A percentile compares a stretch with the other conserved stretches of the same genome.
Conservation (phyloP, 139 green algal species). For the Chlamydomonas sp. region DNA sequence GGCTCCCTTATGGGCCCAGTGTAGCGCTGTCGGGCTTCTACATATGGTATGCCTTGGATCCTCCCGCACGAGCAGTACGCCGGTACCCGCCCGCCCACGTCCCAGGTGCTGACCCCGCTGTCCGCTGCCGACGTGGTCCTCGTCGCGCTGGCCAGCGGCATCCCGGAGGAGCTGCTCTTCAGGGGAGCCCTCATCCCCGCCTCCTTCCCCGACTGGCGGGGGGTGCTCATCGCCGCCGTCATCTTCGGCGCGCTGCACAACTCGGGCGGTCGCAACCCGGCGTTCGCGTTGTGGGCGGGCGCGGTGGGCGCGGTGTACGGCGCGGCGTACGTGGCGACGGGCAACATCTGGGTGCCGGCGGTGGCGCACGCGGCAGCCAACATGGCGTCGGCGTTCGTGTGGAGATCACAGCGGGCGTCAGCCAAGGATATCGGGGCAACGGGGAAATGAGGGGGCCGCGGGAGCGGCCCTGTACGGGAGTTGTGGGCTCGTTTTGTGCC, state of each 20-base stretch:
- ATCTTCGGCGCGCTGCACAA: slow-evolving; percentile 85
- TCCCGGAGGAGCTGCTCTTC: slow-evolving; percentile 86
- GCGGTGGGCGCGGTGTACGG: slow-evolving; percentile 80
- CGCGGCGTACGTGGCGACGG: slow-evolving; percentile 65
- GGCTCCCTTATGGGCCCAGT: no score
- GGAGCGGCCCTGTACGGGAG: no score
- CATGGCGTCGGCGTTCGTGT: slow-evolving; percentile 72
- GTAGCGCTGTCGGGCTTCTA: background rate
- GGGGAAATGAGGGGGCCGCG: no score
- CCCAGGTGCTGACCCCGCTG: slow-evolving; percentile 72
- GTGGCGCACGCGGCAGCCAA: slow-evolving; percentile 77
- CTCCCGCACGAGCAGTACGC: no score
- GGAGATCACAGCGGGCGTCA: slow-evolving; percentile 29
- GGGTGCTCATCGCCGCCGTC: slow-evolving; percentile 68
- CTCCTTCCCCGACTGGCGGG: slow-evolving; percentile 76
- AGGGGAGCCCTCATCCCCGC: slow-evolving; percentile 80
- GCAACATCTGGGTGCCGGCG: slow-evolving; percentile 73
- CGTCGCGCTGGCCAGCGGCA: slow-evolving; percentile 64
- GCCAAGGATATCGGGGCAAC: no score
- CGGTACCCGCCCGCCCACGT: background rate
- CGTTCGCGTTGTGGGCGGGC: slow-evolving; percentile 81
- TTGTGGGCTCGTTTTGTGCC: no score
- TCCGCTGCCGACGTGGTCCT: slow-evolving; percentile 61
- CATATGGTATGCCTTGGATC: background rate
- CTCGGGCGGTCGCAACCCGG: slow-evolving; percentile 77